These are phyloP conservation scores for Candida insectorum DNA, from an alignment of 805 yeast genomes.

Conservation along the genomic window DNA sequence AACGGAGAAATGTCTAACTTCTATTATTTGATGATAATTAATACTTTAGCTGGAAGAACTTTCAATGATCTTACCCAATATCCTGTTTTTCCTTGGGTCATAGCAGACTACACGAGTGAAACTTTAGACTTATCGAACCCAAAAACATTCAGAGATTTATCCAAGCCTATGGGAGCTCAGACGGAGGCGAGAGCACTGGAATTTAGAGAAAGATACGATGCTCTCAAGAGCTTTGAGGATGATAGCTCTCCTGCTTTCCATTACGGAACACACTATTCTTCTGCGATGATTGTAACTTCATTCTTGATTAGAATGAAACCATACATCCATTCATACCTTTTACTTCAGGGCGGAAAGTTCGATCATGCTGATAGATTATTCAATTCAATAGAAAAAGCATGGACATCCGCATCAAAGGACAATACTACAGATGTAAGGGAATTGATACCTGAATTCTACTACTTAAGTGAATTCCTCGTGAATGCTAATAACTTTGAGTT, in stretches of 20 bases:
- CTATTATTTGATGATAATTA: conserved; percentile 73
- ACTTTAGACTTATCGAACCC: conserved; percentile 64
- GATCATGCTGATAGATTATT: conserved; percentile 86
- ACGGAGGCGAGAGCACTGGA: conserved; percentile 52
- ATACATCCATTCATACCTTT: conserved; percentile 70
- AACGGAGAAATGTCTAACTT: conserved; percentile 79
- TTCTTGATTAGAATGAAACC: conserved; percentile 76
- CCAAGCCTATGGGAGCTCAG: conserved; percentile 94
- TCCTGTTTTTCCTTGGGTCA: conserved; percentile 90
- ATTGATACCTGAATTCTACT: conserved; percentile 81
- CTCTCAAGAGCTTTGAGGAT: conserved; percentile 60
- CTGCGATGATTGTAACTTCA: conserved; percentile 89
- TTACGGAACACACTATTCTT: conserved; percentile 90
- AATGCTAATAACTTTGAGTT: conserved; percentile 67
- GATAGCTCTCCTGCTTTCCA: conserved; percentile 71
- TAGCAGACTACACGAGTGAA: conserved; percentile 75
- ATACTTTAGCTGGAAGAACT: conserved; percentile 84
- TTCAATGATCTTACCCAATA: conserved; percentile 87
- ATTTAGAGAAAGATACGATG: conserved; percentile 71
- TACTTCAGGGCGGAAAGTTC: conserved; percentile 83
- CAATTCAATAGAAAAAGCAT: conserved; percentile 69
- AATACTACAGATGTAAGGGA: conserved; percentile 88
- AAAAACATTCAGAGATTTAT: conserved; percentile 63
- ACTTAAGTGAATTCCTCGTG: conserved; percentile 70
- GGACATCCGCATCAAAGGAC: conserved; percentile 77